Percentiles rank a stretch among this genome's conserved stretches.
phyloP scores from a whole-genome alignment of 2,329 filamentous ascomycete genomes.

The Xylariaceae sp. region DNA sequence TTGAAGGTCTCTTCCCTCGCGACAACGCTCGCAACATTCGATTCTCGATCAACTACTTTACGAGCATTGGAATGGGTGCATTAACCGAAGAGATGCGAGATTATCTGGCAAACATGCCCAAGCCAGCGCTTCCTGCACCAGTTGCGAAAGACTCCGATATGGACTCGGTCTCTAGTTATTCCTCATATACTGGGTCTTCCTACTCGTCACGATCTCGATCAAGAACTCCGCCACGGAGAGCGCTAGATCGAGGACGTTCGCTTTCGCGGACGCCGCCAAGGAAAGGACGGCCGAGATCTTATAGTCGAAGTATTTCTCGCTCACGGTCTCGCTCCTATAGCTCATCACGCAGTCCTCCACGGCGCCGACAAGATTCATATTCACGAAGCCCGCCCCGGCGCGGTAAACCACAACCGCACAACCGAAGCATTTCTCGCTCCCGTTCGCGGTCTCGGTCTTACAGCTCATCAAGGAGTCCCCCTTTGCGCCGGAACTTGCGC shows the following conservation, averaged over 20 bases:
- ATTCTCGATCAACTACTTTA: conserved; percentile 99
- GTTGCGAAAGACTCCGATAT: conserved; percentile 67
- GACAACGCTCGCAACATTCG: conserved; percentile 90
- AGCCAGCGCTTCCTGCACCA: conserved; percentile 77
- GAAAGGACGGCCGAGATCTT: conserved; percentile 42
- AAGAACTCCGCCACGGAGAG: conserved; percentile 47
- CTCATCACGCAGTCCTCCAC: conserved; percentile 38
- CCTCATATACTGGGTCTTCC: conserved; percentile 71
- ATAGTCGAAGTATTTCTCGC: conserved; percentile 46
- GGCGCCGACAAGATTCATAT: conserved; percentile 36
- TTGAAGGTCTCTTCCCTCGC: conserved; percentile 86
- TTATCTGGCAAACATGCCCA: conserved; percentile 86
- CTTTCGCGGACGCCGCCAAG: conserved; percentile 44
- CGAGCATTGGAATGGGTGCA: conserved; percentile 93
- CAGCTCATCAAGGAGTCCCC: conserved; percentile 25
- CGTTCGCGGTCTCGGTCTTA: conserved; percentile 24
- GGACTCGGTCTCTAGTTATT: conserved; percentile 80
- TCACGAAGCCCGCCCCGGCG: conserved; percentile 45
- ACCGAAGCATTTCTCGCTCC: conserved; percentile 27
- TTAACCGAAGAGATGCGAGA: conserved; percentile 96
- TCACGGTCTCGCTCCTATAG: conserved; percentile 43
- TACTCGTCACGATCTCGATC: conserved; percentile 62
- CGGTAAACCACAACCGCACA: conserved; percentile 41
- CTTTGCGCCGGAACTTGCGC: conserved; percentile 14
- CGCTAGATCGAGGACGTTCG: conserved; percentile 47